A percentile compares a stretch with the other conserved stretches of the same genome.
These are phyloP conservation scores for Coccomyxa sp. DNA, from an alignment of 139 green algal species.

Conservation along the genomic window DNA sequence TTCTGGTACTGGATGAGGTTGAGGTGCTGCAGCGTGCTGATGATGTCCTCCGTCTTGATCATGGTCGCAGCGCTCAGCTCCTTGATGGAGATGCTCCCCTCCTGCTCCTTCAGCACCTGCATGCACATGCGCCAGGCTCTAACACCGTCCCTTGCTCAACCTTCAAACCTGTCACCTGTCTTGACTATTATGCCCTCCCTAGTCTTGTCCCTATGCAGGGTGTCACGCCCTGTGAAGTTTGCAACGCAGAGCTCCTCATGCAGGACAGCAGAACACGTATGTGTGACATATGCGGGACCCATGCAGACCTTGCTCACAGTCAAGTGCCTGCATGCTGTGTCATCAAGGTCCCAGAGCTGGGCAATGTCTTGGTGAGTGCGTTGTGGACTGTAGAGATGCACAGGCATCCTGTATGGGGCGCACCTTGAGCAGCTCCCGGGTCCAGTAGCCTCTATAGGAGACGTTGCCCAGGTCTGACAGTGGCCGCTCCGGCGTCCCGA, in stretches of 20 bases:
- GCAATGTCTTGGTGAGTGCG: no score
- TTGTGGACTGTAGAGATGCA: no score
- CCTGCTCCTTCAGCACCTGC: conserved; percentile 69
- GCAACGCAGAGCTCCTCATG: no score
- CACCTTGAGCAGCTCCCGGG: conserved; percentile 81
- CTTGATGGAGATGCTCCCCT: conserved; percentile 78
- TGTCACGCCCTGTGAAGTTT: neutral
- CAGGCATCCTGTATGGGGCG: no score
- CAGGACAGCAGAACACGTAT: no score
- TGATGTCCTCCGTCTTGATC: conserved; percentile 97
- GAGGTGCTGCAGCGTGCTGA: conserved; percentile 84
- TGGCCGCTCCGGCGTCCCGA: conserved; percentile 95
- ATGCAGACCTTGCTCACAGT: no score
- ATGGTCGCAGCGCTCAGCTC: conserved; percentile 89
- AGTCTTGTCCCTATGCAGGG: neutral
- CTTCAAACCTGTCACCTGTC: no score
- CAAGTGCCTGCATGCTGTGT: no score
- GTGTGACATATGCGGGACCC: no score
- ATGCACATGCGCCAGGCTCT: neutral
- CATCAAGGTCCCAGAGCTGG: no score
- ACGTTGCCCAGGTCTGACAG: conserved; percentile 94
- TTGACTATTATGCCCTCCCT: no score
- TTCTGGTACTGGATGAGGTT: conserved; percentile 93
- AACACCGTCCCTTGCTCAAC: no score
- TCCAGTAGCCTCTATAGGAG: conserved; percentile 96